These are phyloP conservation scores for Baeospora myosura DNA, from an alignment of 1,284 basidiomycete genomes.

Conservation along the genomic window DNA sequence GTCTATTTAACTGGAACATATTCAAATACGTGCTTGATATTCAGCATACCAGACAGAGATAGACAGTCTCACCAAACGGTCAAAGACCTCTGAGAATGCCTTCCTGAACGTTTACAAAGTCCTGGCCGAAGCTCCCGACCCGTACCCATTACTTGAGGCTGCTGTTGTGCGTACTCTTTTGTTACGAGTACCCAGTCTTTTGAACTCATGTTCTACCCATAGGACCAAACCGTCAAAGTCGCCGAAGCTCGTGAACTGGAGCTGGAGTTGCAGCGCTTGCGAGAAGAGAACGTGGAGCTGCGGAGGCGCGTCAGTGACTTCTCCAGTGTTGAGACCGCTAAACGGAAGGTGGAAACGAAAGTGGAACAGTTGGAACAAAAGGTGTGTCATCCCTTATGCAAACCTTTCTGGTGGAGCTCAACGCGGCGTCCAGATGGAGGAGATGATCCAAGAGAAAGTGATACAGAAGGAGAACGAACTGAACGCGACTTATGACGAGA, in stretches of 20 bases:
- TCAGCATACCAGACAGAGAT: conserved; percentile 94
- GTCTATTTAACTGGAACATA: neutral
- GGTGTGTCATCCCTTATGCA: conserved; percentile 38
- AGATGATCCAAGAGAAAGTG: conserved; percentile 79
- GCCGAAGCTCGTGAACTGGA: conserved; percentile 75
- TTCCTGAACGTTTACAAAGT: conserved; percentile 93
- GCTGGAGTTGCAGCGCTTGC: conserved; percentile 59
- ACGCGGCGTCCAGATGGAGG: conserved; percentile 67
- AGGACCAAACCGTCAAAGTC: conserved; percentile 87
- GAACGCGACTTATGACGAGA: conserved; percentile 94
- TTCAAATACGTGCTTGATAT: conserved; percentile 2
- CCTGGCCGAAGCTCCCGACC: conserved; percentile 90
- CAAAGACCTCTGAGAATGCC: conserved; percentile 86
- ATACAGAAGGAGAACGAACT: conserved; percentile 90
- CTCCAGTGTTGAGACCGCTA: conserved; percentile 60
- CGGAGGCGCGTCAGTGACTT: conserved; percentile 65
- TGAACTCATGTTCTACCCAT: conserved; percentile 4
- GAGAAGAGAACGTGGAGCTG: conserved; percentile 75
- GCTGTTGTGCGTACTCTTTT: conserved; percentile 60
- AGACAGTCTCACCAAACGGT: conserved; percentile 87
- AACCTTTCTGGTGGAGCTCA: conserved; percentile 4
- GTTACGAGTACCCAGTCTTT: neutral
- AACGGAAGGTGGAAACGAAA: conserved; percentile 68
- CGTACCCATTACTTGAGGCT: conserved; percentile 90
- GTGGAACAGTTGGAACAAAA: conserved; percentile 79